Evolutionary conservation across 208 protist species (phyloP).

Genomic region (Trypanosoma conorhini): DNA sequence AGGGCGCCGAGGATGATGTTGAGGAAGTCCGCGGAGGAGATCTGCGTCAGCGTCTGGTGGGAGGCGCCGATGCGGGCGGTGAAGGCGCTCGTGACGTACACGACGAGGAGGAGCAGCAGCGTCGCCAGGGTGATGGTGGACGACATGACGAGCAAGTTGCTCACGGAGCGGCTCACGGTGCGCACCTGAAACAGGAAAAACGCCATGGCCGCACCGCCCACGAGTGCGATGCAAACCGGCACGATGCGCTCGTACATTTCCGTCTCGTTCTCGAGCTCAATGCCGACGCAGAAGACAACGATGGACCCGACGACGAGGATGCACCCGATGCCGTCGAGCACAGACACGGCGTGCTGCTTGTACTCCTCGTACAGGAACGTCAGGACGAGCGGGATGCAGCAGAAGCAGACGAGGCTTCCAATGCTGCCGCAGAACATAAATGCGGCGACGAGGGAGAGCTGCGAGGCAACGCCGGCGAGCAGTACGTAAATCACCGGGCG

Average conservation of each 20-base stretch:
- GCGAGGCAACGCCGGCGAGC: slow-evolving; percentile 17
- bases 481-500: slow-evolving; percentile 15
- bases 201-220: slow-evolving; percentile 24
- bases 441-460: slow-evolving; percentile 22
- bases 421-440: slow-evolving; percentile 24
- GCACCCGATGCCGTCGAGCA: slow-evolving; percentile 21
- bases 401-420: slow-evolving; percentile 28
- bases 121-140: slow-evolving; percentile 25
- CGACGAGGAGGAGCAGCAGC: slow-evolving; percentile 9
- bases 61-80: slow-evolving; percentile 1
- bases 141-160: slow-evolving; percentile 28
- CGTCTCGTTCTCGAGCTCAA: neutral
- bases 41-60: slow-evolving; percentile 1
- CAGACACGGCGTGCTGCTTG: slow-evolving; percentile 31
- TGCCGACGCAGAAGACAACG: slow-evolving; percentile 18
- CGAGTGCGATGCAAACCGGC: slow-evolving; percentile 15
- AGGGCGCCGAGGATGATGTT: slow-evolving; percentile 26
- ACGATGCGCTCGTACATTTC: neutral
- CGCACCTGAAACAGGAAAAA: slow-evolving; percentile 36
- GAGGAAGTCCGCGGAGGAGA: slow-evolving; percentile 20
- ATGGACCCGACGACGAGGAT: slow-evolving; percentile 22
- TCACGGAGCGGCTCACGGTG: slow-evolving; percentile 25
- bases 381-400: slow-evolving; percentile 26
- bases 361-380: slow-evolving; percentile 37
- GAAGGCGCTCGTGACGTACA: slow-evolving; percentile 20